phyloP scores from a whole-genome alignment of 2,329 filamentous ascomycete genomes.

The Bimuria novae-zelandiae region DNA sequence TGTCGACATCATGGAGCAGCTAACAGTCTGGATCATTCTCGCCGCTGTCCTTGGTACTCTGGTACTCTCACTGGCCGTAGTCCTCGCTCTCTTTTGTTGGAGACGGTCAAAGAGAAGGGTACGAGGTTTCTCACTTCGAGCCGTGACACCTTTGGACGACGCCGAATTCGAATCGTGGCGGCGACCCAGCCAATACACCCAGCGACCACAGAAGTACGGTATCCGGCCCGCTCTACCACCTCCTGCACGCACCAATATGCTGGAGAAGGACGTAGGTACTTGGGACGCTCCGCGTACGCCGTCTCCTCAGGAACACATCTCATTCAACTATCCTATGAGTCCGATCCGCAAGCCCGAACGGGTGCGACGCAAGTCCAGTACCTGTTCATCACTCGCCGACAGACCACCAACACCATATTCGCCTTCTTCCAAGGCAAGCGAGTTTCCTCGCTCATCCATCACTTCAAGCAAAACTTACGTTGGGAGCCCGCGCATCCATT shows the following conservation, averaged over 20 bases:
- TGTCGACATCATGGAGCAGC: constrained; percentile 32
- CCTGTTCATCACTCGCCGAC: constrained; percentile 39
- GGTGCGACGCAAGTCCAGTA: constrained; percentile 43
- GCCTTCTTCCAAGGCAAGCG: constrained; percentile 35
- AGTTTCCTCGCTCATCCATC: constrained; percentile 33
- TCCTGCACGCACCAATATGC: constrained; percentile 35
- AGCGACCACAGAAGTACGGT: constrained; percentile 42
- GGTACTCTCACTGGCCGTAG: constrained; percentile 32
- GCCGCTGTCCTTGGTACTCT: constrained; percentile 40
- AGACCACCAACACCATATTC: constrained; percentile 47
- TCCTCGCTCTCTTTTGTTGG: constrained; percentile 38
- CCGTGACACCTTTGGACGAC: constrained; percentile 46
- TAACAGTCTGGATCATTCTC: constrained; percentile 44
- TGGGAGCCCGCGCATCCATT: constrained; percentile 34
- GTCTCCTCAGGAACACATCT: too few relatives aligned
- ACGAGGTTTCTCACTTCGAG: constrained; percentile 42
- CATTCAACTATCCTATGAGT: constrained; percentile 34
- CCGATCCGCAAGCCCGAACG: constrained; percentile 39
- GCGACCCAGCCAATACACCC: constrained; percentile 43
- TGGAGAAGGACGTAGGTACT: constrained; percentile 40
- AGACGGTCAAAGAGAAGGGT: constrained; percentile 40
- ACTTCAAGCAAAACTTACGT: constrained; percentile 35
- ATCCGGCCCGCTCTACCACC: constrained; percentile 35
- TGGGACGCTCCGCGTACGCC: constrained; percentile 36
- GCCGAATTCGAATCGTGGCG: constrained; percentile 49